phyloP scores from a whole-genome alignment of 441 rosid species.

The Populus hybrid region DNA sequence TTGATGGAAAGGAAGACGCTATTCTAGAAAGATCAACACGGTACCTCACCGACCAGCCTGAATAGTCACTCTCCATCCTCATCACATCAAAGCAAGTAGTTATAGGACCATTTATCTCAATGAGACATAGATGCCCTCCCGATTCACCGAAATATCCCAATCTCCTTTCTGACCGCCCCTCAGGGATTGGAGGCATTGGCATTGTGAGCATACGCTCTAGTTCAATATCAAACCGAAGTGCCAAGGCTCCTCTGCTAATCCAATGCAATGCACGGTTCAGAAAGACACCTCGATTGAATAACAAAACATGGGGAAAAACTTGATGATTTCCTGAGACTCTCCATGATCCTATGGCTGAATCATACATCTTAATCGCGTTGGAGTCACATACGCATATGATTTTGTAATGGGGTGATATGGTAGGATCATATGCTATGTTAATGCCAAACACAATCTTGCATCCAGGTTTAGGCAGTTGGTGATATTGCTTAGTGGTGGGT shows the following conservation, averaged over 20 bases:
- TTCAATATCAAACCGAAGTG: conserved; percentile 18
- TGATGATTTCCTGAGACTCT: not conserved
- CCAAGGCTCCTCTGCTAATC: conserved; percentile 19
- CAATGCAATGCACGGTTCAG: conserved; percentile 30
- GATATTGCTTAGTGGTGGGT: conserved; percentile 27
- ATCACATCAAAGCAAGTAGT: conserved; percentile 19
- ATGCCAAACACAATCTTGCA: conserved; percentile 12
- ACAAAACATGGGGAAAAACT: not conserved
- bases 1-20: not conserved
- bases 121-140: conserved; percentile 24
- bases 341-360: conserved; percentile 16
- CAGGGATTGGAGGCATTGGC: conserved; percentile 22
- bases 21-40: conserved; percentile 15
- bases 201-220: conserved; percentile 9
- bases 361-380: conserved; percentile 6
- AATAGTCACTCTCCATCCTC: conserved; percentile 25
- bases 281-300: conserved; percentile 19
- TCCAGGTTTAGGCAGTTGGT: conserved; percentile 10
- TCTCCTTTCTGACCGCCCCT: conserved; percentile 21
- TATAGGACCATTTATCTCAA: conserved; percentile 16
- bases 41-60: conserved; percentile 29
- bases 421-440: conserved; percentile 21
- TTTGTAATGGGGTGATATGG: conserved; percentile 6
- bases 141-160: conserved; percentile 29
- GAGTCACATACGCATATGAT: conserved; percentile 14